A percentile compares a stretch with the other conserved stretches of the same genome.
These are phyloP conservation scores for Malassezia japonica DNA, from an alignment of 1,284 basidiomycete species.

Conservation along the genomic window DNA sequence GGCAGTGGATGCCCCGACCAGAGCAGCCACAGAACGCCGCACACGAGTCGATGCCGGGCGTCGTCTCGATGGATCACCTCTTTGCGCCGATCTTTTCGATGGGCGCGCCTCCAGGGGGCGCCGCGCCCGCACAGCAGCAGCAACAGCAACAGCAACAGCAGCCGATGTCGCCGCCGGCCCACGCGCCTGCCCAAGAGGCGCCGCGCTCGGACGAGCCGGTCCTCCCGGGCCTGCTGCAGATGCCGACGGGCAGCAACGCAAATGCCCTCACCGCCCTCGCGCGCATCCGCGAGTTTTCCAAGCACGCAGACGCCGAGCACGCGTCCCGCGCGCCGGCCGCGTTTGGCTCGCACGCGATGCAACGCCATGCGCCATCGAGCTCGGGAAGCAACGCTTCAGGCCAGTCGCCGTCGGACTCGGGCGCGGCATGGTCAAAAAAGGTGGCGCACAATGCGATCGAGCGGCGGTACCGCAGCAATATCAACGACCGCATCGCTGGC, in stretches of 20 bases:
- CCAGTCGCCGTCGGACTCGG: not conserved
- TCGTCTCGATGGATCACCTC: not conserved
- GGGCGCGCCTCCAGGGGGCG: too few species aligned
- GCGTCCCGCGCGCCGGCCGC: not conserved
- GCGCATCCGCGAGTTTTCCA: not conserved
- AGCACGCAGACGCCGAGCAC: not conserved
- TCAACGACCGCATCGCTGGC: slow-evolving; percentile 45
- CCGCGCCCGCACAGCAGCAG: too few species aligned
- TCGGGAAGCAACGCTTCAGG: not conserved
- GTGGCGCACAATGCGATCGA: slow-evolving; percentile 46
- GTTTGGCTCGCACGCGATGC: not conserved
- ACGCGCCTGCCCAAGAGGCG: not conserved
- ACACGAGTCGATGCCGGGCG: not conserved
- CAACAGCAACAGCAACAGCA: not conserved
- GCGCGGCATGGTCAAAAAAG: slow-evolving; percentile 24
- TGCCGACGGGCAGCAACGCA: slow-evolving; percentile 1
- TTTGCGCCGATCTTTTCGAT: not conserved
- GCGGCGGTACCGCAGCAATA: slow-evolving; percentile 45
- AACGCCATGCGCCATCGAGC: not conserved
- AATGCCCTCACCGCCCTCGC: not conserved
- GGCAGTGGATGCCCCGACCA: not conserved
- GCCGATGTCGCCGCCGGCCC: too few species aligned
- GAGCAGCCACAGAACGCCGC: too few species aligned
- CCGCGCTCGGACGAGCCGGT: not conserved
- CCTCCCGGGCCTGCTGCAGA: not conserved